Evolutionary conservation across 1,284 basidiomycete species (phyloP).

Genomic region (Heliocybe sulcata): DNA sequence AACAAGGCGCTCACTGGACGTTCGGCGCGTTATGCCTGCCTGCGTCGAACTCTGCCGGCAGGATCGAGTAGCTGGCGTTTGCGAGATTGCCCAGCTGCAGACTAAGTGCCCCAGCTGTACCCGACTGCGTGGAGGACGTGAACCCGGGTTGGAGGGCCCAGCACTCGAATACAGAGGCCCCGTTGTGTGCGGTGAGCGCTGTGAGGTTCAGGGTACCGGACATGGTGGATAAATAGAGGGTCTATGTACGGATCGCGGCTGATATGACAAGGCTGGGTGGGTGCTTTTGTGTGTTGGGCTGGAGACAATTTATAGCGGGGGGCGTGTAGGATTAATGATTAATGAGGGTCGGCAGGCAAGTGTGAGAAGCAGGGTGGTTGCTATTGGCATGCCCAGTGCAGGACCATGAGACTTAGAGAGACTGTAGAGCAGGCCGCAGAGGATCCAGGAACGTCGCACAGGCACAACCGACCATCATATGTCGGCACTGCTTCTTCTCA

Average conservation of each 20-base stretch:
- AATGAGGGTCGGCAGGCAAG: background rate
- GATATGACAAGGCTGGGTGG: background rate
- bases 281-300: background rate
- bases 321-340: too few relatives aligned
- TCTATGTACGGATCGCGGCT: background rate
- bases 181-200: background rate
- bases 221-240: background rate
- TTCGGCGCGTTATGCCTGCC: conserved; percentile 17
- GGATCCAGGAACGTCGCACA: background rate
- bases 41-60: conserved; percentile 15
- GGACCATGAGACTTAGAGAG: background rate
- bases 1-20: conserved; percentile 12
- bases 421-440: background rate
- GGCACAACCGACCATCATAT: background rate
- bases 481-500: too few relatives aligned
- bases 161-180: conserved; percentile 14
- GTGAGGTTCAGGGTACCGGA: background rate
- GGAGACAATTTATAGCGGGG: background rate
- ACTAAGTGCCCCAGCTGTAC: conserved; percentile 15
- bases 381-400: background rate
- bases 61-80: conserved; percentile 18
- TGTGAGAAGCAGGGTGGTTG: background rate
- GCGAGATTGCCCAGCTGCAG: conserved; percentile 15
- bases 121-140: conserved; percentile 12
- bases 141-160: conserved; percentile 16